Base-by-base conservation (phyloP, 164 flowering plant genomes). In the Magnolia kwangsiensis region DNA sequence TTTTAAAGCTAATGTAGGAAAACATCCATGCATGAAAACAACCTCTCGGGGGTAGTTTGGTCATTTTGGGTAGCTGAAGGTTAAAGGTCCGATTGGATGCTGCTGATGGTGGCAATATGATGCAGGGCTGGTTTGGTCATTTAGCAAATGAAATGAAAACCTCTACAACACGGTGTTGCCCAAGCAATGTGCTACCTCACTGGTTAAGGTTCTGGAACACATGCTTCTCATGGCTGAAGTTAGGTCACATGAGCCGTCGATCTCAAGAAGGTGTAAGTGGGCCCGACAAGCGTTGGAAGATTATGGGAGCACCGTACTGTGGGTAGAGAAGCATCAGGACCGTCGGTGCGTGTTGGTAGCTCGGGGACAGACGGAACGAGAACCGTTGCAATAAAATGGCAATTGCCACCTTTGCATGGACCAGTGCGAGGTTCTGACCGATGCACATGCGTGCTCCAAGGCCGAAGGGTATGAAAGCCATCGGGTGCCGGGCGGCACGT, bases 401-500 rank as follows among this genome's bases (percentile, higher is more conserved):
- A 1, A 96, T 82, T 1, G 89, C 86, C 2, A 96, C 71, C 68
- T 94, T 96, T 0, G 97, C 91, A 59, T 94, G 93, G 69, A 96
- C 63, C 3, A 90, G 81, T 10, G 99, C 99, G 4, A 96, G 83
- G 67, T 91, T 94, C 74, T 92, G 98, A 0, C 99, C 99, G 10
- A 96, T 87, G 80, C 99, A 96, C 0, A 86, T 90, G 2, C 99
- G 91, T 6, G 87, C 89, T 3, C 99, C 99, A 1, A 91, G 85
- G 1, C 98, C 98, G 67, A 96, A 96, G 0, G 99, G 99, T n/a
- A 96, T 88, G 82, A 90, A 94, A 1, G 94, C 92, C 88, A 89
- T 80, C 1, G 94, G 96, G 76, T 92, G 95, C 68, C 86, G 89
- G 2, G 97, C 91, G 0, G 97, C 97, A 0, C 89, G 90, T 72